These are phyloP conservation scores for Stereum hirsutum DNA, from an alignment of 1,284 basidiomycete species.

Conservation along the genomic window DNA sequence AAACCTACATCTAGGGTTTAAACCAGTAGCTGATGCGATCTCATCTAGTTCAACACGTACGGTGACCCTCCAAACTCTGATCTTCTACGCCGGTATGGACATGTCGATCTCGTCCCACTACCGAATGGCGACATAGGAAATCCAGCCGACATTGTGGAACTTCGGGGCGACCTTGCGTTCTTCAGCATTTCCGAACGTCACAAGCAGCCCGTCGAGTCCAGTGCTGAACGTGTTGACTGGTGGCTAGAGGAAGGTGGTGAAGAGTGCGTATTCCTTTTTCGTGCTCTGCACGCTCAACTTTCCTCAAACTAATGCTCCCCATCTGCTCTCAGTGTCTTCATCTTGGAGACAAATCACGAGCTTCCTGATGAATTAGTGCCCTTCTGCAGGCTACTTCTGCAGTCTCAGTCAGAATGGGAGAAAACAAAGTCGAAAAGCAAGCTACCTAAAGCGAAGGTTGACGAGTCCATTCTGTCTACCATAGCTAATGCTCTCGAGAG, in stretches of 20 bases:
- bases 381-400: constrained; percentile 61
- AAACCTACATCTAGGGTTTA: no score
- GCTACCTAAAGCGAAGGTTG: constrained; percentile 69
- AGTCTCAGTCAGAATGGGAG: constrained; percentile 55
- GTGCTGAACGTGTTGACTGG: constrained; percentile 72
- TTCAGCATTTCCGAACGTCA: constrained; percentile 27
- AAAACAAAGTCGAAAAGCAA: constrained; percentile 61
- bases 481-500: constrained; percentile 38
- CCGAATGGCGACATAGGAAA: constrained; percentile 47
- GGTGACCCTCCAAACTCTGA: constrained; percentile 94
- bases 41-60: constrained; percentile 95
- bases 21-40: no score
- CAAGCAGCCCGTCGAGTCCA: constrained; percentile 15
- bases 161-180: constrained; percentile 75
- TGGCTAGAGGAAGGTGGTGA: constrained; percentile 88
- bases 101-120: constrained; percentile 74
- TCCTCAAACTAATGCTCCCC: no score
- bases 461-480: constrained; percentile 35
- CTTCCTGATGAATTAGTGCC: constrained; percentile 62
- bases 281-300: not conserved
- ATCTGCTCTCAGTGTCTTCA: constrained; percentile 47
- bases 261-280: constrained; percentile 51
- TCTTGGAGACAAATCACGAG: constrained; percentile 45
- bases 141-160: constrained; percentile 81
- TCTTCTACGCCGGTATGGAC: constrained; percentile 87